Conservation (phyloP, 2,329 filamentous ascomycete species). For the Xylariaceae sp. region DNA sequence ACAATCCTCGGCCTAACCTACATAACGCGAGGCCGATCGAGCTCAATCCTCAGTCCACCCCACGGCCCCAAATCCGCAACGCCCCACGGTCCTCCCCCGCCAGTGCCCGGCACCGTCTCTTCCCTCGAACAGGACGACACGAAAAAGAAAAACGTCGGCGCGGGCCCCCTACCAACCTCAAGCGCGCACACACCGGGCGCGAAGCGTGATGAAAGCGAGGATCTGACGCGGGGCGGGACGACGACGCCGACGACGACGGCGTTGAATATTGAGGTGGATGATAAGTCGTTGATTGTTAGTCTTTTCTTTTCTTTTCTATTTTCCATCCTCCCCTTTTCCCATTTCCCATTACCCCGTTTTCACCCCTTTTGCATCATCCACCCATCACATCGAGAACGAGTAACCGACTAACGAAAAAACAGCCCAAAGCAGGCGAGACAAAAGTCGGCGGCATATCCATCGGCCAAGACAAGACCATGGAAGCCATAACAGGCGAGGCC, state of each 20-base stretch:
- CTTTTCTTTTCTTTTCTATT: too few species aligned
- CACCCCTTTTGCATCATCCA: not conserved
- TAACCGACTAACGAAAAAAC: not conserved
- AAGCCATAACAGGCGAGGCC: not conserved
- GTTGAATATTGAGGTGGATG: too few species aligned
- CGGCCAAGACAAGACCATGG: not conserved
- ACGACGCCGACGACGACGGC: too few species aligned
- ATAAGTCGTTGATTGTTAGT: too few species aligned
- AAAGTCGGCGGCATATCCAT: constrained; percentile 2
- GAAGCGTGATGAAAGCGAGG: too few species aligned
- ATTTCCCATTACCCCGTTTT: not conserved
- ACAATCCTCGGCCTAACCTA: constrained; percentile 22
- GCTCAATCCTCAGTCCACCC: not conserved
- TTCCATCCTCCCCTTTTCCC: not conserved
- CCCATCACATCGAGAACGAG: not conserved
- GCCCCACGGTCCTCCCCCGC: too few species aligned
- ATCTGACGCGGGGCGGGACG: too few species aligned
- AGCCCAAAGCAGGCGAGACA: constrained; percentile 22
- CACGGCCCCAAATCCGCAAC: constrained; percentile 8
- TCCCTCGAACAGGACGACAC: not conserved
- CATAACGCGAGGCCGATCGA: constrained; percentile 11
- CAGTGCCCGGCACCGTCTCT: too few species aligned
- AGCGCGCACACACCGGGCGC: too few species aligned
- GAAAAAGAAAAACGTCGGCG: not conserved
- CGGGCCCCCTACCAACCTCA: too few species aligned